Base-by-base conservation (phyloP, 2,329 filamentous ascomycete genomes). In the Colletotrichum graminicola region DNA sequence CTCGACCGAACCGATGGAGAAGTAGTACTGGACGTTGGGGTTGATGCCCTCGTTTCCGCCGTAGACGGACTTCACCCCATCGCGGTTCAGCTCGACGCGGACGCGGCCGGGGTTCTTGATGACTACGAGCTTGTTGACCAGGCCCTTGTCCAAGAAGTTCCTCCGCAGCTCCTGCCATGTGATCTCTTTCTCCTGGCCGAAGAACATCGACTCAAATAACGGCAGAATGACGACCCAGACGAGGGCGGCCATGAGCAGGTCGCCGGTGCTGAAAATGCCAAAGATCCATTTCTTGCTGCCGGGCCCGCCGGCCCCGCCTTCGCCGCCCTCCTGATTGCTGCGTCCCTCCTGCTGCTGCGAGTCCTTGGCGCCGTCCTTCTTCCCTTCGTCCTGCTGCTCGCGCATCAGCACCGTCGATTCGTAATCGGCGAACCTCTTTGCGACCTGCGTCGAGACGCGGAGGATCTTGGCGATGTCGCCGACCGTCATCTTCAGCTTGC, bases 101-200 rank as follows among this genome's bases (percentile, higher is more conserved):
- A 98, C 96, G 73, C 89, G 89, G 18, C 80, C 80, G 16, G 70
- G 41, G 76, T 90, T 91, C 74, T 91, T 89, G 76, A 94, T 91
- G 62, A 97, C 88, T 43, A 97, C 91, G 23, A 99, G 88, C 84
- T 95, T 98, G 83, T 98, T 93, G 26, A 99, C 95, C 32, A 99
- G 87, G 10, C 96, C 96, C 86, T 97, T 98, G 83, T 98, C 94
- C 72, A 99, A 86, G 86, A 97, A 98, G 41, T 94, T 96, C 76
- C 90, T 95, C 74, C 93, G 88, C 83, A 99, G 94, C 83, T 99
- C 96, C 83, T 99, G 95, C 94, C 94, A 99, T 66, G 96, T 98
- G 71, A 99, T 98, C 79, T 99, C 95, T 77, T 83, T 82, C 74
- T 86, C 84, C 5, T 73, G 64, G 61, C 77, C 76, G 29, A 82